Percentiles rank a stretch among this genome's conserved stretches.
phyloP scores from a whole-genome alignment of 2,329 filamentous ascomycete genomes.

The Harringtonia aguacate region DNA sequence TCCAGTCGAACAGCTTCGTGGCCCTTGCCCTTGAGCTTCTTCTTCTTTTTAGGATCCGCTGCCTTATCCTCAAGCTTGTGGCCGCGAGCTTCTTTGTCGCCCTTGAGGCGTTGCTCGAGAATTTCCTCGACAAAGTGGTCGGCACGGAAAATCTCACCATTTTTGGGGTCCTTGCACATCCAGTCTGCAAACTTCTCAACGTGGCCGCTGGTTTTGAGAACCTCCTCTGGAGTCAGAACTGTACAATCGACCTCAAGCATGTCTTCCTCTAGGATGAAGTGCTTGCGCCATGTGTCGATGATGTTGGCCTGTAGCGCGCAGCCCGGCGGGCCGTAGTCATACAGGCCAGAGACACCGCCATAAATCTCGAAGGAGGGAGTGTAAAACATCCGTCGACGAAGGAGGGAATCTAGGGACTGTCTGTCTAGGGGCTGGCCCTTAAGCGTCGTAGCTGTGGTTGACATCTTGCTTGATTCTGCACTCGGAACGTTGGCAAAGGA shows the following conservation, averaged over 20 bases:
- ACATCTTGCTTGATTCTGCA: conserved; percentile 3
- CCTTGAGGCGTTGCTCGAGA: conserved; percentile 75
- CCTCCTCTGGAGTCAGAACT: conserved; percentile 83
- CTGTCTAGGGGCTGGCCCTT: conserved; percentile 87
- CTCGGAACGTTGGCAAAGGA: not conserved
- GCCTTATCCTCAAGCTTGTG: conserved; percentile 55
- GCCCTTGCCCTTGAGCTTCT: conserved; percentile 82
- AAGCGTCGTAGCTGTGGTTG: conserved; percentile 51
- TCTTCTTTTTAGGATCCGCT: conserved; percentile 44
- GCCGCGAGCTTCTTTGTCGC: conserved; percentile 85
- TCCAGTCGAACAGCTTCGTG: conserved; percentile 77
- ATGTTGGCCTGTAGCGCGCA: conserved; percentile 81
- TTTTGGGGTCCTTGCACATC: conserved; percentile 99
- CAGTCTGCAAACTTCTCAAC: conserved; percentile 97
- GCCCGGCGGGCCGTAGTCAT: conserved; percentile 87
- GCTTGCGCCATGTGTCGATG: conserved; percentile 81
- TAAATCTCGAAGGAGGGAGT: conserved; percentile 96
- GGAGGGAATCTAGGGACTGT: conserved; percentile 67
- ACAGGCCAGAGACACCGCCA: conserved; percentile 77
- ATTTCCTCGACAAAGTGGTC: conserved; percentile 96
- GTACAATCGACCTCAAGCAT: conserved; percentile 95
- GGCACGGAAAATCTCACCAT: conserved; percentile 88
- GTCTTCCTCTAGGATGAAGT: conserved; percentile 87
- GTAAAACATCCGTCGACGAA: conserved; percentile 85
- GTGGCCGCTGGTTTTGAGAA: conserved; percentile 92